Evolutionary conservation across 495 filamentous ascomycete genomes (phyloP).

Genomic region (Hamigera avellanea): DNA sequence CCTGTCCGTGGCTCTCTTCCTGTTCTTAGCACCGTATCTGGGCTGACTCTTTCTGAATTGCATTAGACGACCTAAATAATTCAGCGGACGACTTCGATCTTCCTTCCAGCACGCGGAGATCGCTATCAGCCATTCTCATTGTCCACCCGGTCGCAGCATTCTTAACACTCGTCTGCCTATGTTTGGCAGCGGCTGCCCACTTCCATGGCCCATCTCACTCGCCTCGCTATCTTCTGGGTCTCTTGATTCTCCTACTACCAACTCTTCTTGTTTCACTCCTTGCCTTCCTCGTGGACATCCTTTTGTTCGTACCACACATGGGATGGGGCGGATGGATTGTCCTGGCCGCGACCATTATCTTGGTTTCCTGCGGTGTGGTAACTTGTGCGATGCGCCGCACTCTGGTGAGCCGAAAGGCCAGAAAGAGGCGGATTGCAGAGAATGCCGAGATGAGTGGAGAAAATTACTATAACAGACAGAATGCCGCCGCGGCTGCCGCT

Average conservation of each 20-base stretch:
- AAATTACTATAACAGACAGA: conserved; percentile 74
- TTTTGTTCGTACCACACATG: conserved; percentile 90
- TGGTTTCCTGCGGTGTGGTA: conserved; percentile 71
- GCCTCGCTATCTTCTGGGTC: conserved; percentile 67
- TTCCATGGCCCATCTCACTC: conserved; percentile 90
- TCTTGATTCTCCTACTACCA: conserved; percentile 77
- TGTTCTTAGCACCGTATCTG: too few relatives aligned
- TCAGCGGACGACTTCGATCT: conserved; percentile 79
- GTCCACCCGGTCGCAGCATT: conserved; percentile 87
- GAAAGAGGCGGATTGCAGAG: conserved; percentile 81
- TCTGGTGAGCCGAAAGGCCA: conserved; percentile 79
- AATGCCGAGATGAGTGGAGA: conserved; percentile 93
- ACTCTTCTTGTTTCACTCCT: conserved; percentile 77
- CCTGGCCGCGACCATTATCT: conserved; percentile 78
- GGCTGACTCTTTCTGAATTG: too few relatives aligned
- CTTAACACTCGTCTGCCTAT: conserved; percentile 72
- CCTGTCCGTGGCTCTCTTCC: conserved; percentile 48
- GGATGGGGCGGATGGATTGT: conserved; percentile 94
- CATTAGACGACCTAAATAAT: conserved; percentile 31
- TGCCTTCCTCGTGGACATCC: conserved; percentile 88
- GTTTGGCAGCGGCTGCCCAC: conserved; percentile 70
- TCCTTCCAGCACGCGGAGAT: conserved; percentile 58
- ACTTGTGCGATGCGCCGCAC: conserved; percentile 97
- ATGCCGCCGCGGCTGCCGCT: conserved; percentile 31
- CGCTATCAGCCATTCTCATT: conserved; percentile 83